These are phyloP conservation scores for Danielozyma ontarioensis DNA, from an alignment of 805 yeast genomes.

Conservation along the genomic window DNA sequence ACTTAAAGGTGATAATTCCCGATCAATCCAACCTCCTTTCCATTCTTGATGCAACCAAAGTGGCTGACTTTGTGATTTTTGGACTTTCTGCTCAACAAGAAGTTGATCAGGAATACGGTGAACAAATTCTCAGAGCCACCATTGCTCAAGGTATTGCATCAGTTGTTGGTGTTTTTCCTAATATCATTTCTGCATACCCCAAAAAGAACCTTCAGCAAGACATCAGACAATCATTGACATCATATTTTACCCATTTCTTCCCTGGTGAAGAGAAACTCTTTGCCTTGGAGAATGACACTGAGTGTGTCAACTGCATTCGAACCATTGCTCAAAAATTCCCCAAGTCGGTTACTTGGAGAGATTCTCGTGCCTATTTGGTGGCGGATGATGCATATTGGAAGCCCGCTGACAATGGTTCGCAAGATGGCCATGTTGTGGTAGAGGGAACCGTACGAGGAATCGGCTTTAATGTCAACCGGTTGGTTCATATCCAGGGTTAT, in stretches of 20 bases:
- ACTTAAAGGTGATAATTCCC: constrained; percentile 69
- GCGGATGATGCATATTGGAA: constrained; percentile 58
- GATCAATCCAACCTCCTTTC: constrained; percentile 60
- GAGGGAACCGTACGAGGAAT: constrained; percentile 85
- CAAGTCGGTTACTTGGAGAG: constrained; percentile 85
- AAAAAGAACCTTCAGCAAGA: constrained; percentile 75
- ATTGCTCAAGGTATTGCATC: constrained; percentile 90
- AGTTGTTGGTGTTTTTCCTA: constrained; percentile 72
- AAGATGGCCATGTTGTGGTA: constrained; percentile 45
- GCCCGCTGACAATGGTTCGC: constrained; percentile 16
- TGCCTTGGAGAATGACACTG: constrained; percentile 62
- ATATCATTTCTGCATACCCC: constrained; percentile 60
- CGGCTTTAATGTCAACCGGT: constrained; percentile 72
- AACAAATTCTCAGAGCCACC: constrained; percentile 81
- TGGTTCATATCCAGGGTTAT: constrained; percentile 80
- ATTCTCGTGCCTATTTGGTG: constrained; percentile 80
- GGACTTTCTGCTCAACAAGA: constrained; percentile 86
- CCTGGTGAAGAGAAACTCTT: constrained; percentile 74
- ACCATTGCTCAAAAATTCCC: constrained; percentile 83
- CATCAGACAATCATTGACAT: constrained; percentile 38
- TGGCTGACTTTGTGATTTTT: constrained; percentile 84
- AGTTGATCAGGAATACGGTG: constrained; percentile 76
- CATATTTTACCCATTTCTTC: constrained; percentile 39
- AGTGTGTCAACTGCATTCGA: constrained; percentile 69
- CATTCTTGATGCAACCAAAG: constrained; percentile 79